Conservation (phyloP, 169 alveolate genomes). For the Plasmodium sp. region DNA sequence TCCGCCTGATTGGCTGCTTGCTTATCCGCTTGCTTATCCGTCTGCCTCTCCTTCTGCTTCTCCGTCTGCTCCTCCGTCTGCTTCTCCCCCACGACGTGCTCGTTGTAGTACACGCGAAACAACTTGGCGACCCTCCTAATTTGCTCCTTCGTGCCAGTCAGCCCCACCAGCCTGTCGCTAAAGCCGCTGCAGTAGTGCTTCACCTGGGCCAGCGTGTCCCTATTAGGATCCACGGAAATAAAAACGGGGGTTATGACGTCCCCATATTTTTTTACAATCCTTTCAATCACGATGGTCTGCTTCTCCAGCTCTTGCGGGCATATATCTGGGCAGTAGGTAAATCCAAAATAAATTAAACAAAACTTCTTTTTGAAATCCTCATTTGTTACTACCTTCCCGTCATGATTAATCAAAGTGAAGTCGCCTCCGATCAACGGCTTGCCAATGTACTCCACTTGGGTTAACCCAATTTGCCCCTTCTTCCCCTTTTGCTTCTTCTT, state of each 20-base stretch:
- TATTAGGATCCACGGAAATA: conserved; percentile 84
- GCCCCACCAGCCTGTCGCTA: conserved; percentile 80
- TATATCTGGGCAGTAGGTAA: conserved; percentile 92
- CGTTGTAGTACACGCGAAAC: conserved; percentile 84
- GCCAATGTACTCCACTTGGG: conserved; percentile 77
- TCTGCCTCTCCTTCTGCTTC: too few relatives aligned
- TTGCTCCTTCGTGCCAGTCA: conserved; percentile 83
- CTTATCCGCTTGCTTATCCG: too few relatives aligned
- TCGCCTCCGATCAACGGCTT: conserved; percentile 90
- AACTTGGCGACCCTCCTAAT: conserved; percentile 80
- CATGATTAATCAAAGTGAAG: conserved; percentile 84
- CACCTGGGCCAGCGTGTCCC: conserved; percentile 80
- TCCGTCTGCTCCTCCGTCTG: too few relatives aligned
- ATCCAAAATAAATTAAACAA: conserved; percentile 83
- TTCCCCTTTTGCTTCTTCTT: neutral
- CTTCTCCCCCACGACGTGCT: neutral
- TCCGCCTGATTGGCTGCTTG: too few relatives aligned
- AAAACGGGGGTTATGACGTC: conserved; percentile 81
- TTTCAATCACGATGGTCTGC: conserved; percentile 83
- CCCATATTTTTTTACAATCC: conserved; percentile 79
- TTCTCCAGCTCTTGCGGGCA: conserved; percentile 93
- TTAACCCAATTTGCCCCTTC: conserved; percentile 7
- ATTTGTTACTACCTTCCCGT: conserved; percentile 75
- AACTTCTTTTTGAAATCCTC: conserved; percentile 75
- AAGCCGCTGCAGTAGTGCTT: conserved; percentile 77